A percentile compares a stretch with the other conserved stretches of the same genome.
Evolutionary conservation across 2,329 filamentous ascomycete genomes (phyloP).

Genomic region (Ramularia collo-cygni): DNA sequence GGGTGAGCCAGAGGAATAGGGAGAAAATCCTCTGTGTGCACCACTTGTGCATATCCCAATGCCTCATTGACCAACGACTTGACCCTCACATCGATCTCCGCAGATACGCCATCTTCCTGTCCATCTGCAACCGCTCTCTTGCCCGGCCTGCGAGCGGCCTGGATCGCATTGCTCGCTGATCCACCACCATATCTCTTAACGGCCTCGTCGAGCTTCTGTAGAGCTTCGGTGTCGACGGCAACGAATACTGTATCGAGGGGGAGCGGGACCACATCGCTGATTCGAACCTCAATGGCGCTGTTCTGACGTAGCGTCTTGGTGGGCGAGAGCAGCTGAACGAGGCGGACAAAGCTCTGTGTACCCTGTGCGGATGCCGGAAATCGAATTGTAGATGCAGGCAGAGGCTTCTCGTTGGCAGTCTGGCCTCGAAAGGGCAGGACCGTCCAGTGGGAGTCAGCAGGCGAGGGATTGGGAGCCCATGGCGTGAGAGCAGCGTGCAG

Average conservation of each 20-base stretch:
- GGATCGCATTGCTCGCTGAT: conserved; percentile 31
- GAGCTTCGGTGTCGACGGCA: conserved; percentile 71
- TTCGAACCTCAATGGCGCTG: conserved; percentile 73
- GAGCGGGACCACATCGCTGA: conserved; percentile 73
- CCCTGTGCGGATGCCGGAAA: conserved; percentile 66
- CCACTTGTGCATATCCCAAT: conserved; percentile 62
- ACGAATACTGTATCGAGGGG: conserved; percentile 81
- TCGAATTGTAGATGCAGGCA: conserved; percentile 71
- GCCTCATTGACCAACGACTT: conserved; percentile 58
- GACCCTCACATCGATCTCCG: conserved; percentile 16
- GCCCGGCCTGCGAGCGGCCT: conserved; percentile 16
- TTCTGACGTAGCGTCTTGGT: conserved; percentile 68
- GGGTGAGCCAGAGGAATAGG: conserved; percentile 76
- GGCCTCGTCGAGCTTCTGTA: conserved; percentile 72
- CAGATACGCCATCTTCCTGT: conserved; percentile 10
- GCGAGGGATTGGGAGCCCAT: conserved; percentile 54
- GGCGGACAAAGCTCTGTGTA: conserved; percentile 71
- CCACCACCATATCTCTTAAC: conserved; percentile 74
- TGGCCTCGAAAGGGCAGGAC: conserved; percentile 63
- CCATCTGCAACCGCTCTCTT: conserved; percentile 16
- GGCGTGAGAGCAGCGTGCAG: conserved; percentile 67
- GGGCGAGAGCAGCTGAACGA: conserved; percentile 63
- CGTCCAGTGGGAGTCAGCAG: conserved; percentile 68
- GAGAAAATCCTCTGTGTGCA: conserved; percentile 78
- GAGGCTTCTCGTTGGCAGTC: conserved; percentile 48